Evolutionary conservation across 768 basidiomycete genomes (phyloP).

Genomic region (Tylopilus plumbeoviolaceoides): DNA sequence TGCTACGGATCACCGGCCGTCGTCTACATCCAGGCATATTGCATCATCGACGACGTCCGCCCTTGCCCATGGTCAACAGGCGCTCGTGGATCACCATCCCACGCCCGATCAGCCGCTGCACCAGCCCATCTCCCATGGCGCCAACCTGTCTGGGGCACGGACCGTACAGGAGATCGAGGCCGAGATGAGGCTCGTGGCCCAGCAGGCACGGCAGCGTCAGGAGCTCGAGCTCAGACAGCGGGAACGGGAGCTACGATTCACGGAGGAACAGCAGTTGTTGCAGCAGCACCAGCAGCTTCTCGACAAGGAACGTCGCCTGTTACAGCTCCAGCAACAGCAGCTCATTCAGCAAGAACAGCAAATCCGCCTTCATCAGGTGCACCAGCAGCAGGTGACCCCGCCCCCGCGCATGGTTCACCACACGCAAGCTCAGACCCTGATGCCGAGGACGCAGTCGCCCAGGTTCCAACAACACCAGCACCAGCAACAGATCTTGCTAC

Average conservation of each 20-base stretch:
- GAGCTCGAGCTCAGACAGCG: slow-evolving; percentile 45
- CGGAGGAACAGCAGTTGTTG: slow-evolving; percentile 33
- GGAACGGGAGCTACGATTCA: slow-evolving; percentile 37
- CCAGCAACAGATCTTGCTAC: slow-evolving; percentile 61
- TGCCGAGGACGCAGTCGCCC: slow-evolving; percentile 70
- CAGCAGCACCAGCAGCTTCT: slow-evolving; percentile 37
- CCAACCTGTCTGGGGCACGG: slow-evolving; percentile 40
- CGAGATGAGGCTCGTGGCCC: slow-evolving; percentile 69
- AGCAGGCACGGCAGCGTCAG: slow-evolving; percentile 39
- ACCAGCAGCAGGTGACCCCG: slow-evolving; percentile 44
- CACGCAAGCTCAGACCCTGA: slow-evolving; percentile 16
- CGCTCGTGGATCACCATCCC: slow-evolving; percentile 32
- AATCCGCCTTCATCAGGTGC: slow-evolving; percentile 37
- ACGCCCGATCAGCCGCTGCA: slow-evolving; percentile 37
- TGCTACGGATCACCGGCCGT: slow-evolving; percentile 31
- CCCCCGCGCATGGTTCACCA: slow-evolving; percentile 64
- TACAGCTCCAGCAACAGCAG: slow-evolving; percentile 44
- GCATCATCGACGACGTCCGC: slow-evolving; percentile 19
- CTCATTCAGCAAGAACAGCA: slow-evolving; percentile 33
- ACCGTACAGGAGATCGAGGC: slow-evolving; percentile 82
- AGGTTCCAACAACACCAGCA: slow-evolving; percentile 74
- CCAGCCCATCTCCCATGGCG: slow-evolving; percentile 32
- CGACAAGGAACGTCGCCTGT: slow-evolving; percentile 38
- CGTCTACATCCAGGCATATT: slow-evolving; percentile 23
- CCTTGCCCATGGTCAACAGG: slow-evolving; percentile 27